These are phyloP conservation scores for Glebionis coronaria DNA, from an alignment of 129 eudicot species.

Conservation along the genomic window DNA sequence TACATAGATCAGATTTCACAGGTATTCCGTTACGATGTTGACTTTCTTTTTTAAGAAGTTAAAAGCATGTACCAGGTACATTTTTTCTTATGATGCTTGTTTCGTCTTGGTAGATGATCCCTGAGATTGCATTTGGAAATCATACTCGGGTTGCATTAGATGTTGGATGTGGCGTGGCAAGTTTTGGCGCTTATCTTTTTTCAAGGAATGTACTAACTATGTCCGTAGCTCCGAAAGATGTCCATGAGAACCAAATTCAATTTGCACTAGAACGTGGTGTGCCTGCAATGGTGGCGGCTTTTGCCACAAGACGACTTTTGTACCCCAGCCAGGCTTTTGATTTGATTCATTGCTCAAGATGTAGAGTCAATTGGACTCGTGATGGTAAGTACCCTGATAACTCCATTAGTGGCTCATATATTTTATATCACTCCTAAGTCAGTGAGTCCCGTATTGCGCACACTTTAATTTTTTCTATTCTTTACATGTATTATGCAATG, in stretches of 20 bases:
- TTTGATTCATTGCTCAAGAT: conserved; percentile 92
- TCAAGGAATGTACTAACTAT: conserved; percentile 82
- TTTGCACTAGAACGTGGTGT: conserved; percentile 98
- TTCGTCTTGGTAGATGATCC: conserved; percentile 64
- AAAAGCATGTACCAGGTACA: conserved; percentile 14
- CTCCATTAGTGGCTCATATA: too few relatives aligned
- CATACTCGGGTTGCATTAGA: conserved; percentile 84
- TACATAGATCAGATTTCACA: conserved; percentile 92
- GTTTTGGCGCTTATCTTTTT: conserved; percentile 87
- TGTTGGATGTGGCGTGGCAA: conserved; percentile 98
- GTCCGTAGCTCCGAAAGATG: conserved; percentile 97
- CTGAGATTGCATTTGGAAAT: conserved; percentile 80
- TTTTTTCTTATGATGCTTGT: conserved; percentile 18
- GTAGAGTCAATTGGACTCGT: conserved; percentile 99
- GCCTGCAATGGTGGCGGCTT: conserved; percentile 98
- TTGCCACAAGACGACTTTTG: conserved; percentile 71
- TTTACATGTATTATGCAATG: conserved; percentile 22
- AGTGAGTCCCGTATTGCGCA: too few relatives aligned
- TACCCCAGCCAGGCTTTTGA: conserved; percentile 98
- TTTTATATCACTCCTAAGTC: too few relatives aligned
- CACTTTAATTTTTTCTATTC: conserved; percentile 17
- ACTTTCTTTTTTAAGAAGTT: conserved; percentile 4
- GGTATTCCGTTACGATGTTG: conserved; percentile 36
- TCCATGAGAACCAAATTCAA: conserved; percentile 96
- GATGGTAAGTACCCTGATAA: conserved; percentile 59